Evolutionary conservation across 495 filamentous ascomycete genomes (phyloP), one percentile per base, ranked within the genome.

Genomic region (Penicillium turbatum): DNA sequence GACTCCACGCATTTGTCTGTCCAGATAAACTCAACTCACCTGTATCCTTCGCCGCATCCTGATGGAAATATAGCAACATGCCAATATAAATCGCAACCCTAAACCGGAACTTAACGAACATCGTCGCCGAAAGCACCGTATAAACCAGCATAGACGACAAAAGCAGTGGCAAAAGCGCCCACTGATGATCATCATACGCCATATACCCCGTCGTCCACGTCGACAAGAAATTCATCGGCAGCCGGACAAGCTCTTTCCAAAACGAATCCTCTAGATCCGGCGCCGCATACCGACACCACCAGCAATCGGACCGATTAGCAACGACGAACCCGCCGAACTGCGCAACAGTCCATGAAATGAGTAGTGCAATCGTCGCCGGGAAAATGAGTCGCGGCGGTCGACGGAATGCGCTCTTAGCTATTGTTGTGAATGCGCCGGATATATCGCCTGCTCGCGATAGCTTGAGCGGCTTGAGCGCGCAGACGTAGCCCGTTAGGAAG

Each of bases 401-500:
- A 32, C 85, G 78, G 62, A 86, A 85, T 3, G 85, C 81, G 54
- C 81, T 83, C 60, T 82, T 83, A 15, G 79, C 75, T 44, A 88
- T 65, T 6, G 78, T 75, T 0, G 67, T 69, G 34, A 84, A 79
- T 13, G 82, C 77, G 0, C 60, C 72, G n/a, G 78, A 64, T 36
- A 64, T 71, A 49, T 83, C 76, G 37, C 84, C 83, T 15, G 74
- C 71, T 17, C 80, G 79, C 24, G 73, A 74, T 46, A 79, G 76
- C 47, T 84, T 83, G 34, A 88, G 64, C 3, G 85, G 83, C 63
- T 86, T 86, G 21, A 88, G 62, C 12, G 83, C 81, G 60, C 82
- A 86, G 30, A 88, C 84, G 51, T 86, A 88, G 48, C 84, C 85
- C 3, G 85, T 85, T 26, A 88, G 73, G 55, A 88, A 80, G 44